Conservation (phyloP, 495 filamentous ascomycete genomes). For the Xylaria palmicola region DNA sequence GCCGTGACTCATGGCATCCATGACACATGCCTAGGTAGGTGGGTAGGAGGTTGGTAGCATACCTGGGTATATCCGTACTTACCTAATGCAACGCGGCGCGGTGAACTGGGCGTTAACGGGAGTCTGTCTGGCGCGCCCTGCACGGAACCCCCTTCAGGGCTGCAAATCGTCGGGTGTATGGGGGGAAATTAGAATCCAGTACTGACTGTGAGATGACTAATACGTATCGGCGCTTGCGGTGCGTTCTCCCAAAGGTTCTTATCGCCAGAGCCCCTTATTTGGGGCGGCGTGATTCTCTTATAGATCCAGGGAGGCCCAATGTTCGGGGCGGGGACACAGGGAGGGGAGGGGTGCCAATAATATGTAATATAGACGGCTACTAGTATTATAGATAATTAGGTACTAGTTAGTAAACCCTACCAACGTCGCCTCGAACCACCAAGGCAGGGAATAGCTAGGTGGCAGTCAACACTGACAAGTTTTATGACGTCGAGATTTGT, state of each 20-base stretch:
- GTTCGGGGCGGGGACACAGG: background rate
- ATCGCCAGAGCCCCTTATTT: background rate
- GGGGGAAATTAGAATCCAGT: background rate
- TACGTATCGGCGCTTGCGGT: background rate
- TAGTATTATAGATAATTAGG: background rate
- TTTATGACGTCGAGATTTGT: conserved; percentile 16
- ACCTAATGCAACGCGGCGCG: background rate
- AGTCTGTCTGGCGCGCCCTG: background rate
- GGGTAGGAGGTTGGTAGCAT: background rate
- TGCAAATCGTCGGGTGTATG: background rate
- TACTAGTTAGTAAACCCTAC: background rate
- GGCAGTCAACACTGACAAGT: too few relatives aligned
- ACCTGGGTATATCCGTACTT: too few relatives aligned
- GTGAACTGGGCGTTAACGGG: background rate
- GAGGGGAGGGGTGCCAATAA: background rate
- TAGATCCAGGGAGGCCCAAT: background rate
- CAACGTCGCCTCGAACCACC: too few relatives aligned
- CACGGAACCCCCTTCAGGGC: background rate
- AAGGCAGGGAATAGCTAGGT: too few relatives aligned
- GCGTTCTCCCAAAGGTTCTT: conserved; percentile 1
- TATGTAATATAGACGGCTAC: background rate
- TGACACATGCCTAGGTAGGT: too few relatives aligned
- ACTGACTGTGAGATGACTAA: conserved; percentile 2
- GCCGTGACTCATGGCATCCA: conserved; percentile 8
- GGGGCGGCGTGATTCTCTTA: background rate